phyloP scores from a whole-genome alignment of 2,329 filamentous ascomycete species.

The Clarireedia monteithiana region DNA sequence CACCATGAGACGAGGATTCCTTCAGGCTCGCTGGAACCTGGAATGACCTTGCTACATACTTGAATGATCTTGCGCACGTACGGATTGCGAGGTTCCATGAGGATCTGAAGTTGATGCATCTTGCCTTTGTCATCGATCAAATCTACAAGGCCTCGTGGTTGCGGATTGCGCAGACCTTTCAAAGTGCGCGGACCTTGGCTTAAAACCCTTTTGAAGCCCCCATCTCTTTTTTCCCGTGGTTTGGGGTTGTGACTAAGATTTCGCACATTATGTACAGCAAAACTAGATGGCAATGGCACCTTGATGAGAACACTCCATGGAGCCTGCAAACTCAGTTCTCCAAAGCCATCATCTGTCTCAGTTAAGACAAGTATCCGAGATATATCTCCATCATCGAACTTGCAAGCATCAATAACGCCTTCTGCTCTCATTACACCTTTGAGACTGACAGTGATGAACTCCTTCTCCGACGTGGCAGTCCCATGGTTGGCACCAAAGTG shows the following conservation, averaged over 20 bases:
- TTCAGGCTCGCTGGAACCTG: slow-evolving; percentile 49
- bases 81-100: slow-evolving; percentile 56
- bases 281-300: slow-evolving; percentile 49
- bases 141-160: slow-evolving; percentile 54
- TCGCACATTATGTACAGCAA: slow-evolving; percentile 52
- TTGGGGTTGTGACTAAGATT: slow-evolving; percentile 50
- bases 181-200: slow-evolving; percentile 32
- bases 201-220: slow-evolving; percentile 37
- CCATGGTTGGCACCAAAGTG: slow-evolving; percentile 11
- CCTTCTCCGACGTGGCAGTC: slow-evolving; percentile 26
- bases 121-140: slow-evolving; percentile 53
- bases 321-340: slow-evolving; percentile 64
- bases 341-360: slow-evolving; percentile 53
- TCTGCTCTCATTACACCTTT: slow-evolving; percentile 40
- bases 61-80: slow-evolving; percentile 54
- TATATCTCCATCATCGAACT: slow-evolving; percentile 57
- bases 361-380: slow-evolving; percentile 65
- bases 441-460: slow-evolving; percentile 23
- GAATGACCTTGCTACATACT: slow-evolving; percentile 56
- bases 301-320: slow-evolving; percentile 68
- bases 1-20: slow-evolving; percentile 63
- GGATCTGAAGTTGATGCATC: slow-evolving; percentile 59
- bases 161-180: slow-evolving; percentile 47
- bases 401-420: slow-evolving; percentile 66
- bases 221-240: slow-evolving; percentile 45